Base-by-base conservation (phyloP, 495 filamentous ascomycete species). In the Penicillium flavigenum region DNA sequence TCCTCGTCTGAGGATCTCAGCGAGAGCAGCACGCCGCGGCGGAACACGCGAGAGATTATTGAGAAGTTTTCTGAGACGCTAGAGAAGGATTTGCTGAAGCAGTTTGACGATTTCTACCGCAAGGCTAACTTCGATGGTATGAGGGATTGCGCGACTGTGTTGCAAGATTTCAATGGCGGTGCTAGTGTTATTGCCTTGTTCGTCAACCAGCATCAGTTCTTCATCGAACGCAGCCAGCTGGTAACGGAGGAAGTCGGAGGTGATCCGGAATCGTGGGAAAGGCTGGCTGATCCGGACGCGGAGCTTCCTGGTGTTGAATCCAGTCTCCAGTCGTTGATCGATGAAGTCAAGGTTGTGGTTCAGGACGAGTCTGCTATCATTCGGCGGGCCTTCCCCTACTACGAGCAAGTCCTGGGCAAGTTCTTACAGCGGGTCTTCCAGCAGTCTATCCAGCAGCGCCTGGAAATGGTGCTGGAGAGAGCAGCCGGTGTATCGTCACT, bases 161-260 rank as follows among this genome's bases (percentile, higher is more conserved):
- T 99, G 59, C 81, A 93, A 67, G 94, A 97, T 76, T 99, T 99
- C 80, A 96, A 91, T 73, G 90, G 91, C 31, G 95, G 95, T 34
- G 83, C 89, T 47, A 96, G 91, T 73, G 94, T 96, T 47, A 92
- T 97, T 65, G 92, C 88, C 29, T 79, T 92, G 46, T 99, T 96
- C 67, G 93, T 99, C 62, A 99, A 99, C 72, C 95, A 99, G 72
- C 95, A 98, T 75, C 88, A 96, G 66, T 98, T 98, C 74, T 99
- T 99, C 75, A 97, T 99, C 63, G 92, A 97, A 62, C 79, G 90
- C 16, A 90, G 88, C 66, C 89, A 95, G 63, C 76, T 96, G 58
- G 87, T 96, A 17, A 91, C 90, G 0, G 95, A 97, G 60, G 93
- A 99, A 68, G 86, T 98, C 17, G 87, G 78, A 32, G 85, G 85